A percentile compares a stretch with the other conserved stretches of the same genome.
These are phyloP conservation scores for Lasiodiplodia sp. DNA, from an alignment of 2,329 filamentous ascomycete species.

Conservation along the genomic window DNA sequence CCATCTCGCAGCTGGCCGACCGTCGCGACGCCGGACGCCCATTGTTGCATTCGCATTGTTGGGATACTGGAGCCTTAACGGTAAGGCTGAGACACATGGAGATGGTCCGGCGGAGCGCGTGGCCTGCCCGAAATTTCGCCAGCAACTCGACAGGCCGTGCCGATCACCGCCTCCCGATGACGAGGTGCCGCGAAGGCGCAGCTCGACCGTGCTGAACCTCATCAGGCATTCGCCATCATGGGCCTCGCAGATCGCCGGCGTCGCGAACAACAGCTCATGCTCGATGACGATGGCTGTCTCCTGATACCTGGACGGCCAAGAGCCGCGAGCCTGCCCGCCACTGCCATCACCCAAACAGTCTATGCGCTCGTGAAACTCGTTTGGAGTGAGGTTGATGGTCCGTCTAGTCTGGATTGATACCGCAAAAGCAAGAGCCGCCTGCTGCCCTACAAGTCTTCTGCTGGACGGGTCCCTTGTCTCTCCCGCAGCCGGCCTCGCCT, in stretches of 20 bases:
- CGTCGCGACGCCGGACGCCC: neutral
- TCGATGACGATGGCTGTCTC: conserved; percentile 10
- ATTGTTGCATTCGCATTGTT: neutral
- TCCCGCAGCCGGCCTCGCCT: neutral
- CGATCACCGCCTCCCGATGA: conserved; percentile 16
- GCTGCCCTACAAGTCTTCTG: conserved; percentile 1
- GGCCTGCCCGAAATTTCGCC: conserved; percentile 20
- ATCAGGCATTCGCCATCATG: conserved; percentile 8
- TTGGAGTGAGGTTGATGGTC: conserved; percentile 23
- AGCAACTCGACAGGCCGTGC: neutral
- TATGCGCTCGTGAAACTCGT: conserved; percentile 17
- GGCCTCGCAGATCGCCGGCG: conserved; percentile 11
- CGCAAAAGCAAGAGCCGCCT: conserved; percentile 18
- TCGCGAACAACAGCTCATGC: conserved; percentile 3
- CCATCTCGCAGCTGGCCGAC: neutral
- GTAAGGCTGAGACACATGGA: conserved; percentile 25
- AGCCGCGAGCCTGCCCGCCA: conserved; percentile 1
- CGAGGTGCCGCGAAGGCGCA: conserved; percentile 20
- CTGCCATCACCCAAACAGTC: conserved; percentile 5
- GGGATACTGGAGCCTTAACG: neutral
- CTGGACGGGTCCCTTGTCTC: conserved; percentile 14
- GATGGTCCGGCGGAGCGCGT: conserved; percentile 18
- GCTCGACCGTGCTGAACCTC: conserved; percentile 12
- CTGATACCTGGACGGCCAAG: neutral
- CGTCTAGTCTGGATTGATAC: conserved; percentile 3